These are phyloP conservation scores for Drosera capensis DNA, from an alignment of 148 eudicot species.

Conservation along the genomic window DNA sequence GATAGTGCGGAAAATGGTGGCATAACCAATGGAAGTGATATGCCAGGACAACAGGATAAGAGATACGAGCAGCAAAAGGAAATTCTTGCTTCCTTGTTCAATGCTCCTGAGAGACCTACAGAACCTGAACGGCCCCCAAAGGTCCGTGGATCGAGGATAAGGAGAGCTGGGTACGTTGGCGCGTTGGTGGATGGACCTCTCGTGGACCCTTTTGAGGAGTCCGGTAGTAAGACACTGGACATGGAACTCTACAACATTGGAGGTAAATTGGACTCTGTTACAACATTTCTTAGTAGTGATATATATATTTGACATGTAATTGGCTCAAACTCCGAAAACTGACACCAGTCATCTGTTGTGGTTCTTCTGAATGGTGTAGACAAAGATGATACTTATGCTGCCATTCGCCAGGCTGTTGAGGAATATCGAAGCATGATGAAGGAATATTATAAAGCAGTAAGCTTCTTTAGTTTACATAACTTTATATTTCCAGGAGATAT, in stretches of 20 bases:
- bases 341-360: neutral
- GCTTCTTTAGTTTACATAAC: conserved; percentile 6
- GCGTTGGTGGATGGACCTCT: neutral
- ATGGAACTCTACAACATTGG: no score
- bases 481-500: neutral
- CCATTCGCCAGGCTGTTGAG: conserved; percentile 32
- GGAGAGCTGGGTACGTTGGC: neutral
- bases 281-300: no score
- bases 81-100: conserved; percentile 14
- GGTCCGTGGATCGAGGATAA: neutral
- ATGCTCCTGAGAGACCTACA: conserved; percentile 8
- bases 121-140: neutral
- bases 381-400: conserved; percentile 10
- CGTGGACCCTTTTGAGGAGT: neutral
- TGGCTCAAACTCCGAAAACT: no score
- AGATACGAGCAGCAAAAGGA: conserved; percentile 13
- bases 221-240: neutral
- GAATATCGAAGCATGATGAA: conserved; percentile 27
- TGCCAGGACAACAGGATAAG: conserved; percentile 8
- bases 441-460: conserved; percentile 31
- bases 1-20: conserved; percentile 5
- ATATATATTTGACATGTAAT: no score
- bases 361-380: conserved; percentile 11
- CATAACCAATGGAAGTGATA: conserved; percentile 1
- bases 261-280: no score